Percentiles rank a stretch among this genome's conserved stretches.
Evolutionary conservation across 2,329 filamentous ascomycete species (phyloP).

Genomic region (Chrysoporthe austroafricana): DNA sequence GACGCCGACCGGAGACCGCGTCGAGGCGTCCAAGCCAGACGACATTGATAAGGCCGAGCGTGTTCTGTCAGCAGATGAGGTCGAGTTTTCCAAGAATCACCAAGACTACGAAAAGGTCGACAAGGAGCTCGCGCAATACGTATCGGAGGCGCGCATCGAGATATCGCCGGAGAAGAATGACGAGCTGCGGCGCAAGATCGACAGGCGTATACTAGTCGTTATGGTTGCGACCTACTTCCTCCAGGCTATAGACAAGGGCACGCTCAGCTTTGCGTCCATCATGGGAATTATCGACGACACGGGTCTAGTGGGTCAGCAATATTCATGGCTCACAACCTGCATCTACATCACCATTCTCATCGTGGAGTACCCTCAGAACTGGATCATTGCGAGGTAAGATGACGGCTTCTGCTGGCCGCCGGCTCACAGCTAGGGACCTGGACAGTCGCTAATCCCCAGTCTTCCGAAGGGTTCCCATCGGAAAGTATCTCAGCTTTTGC

Average conservation of each 20-base stretch:
- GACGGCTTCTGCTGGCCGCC: neutral
- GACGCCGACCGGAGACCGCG: neutral
- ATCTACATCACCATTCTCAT: conserved; percentile 74
- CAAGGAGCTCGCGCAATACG: conserved; percentile 72
- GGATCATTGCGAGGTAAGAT: conserved; percentile 37
- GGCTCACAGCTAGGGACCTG: conserved; percentile 42
- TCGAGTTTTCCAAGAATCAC: conserved; percentile 44
- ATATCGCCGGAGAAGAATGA: conserved; percentile 64
- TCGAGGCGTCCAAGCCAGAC: neutral
- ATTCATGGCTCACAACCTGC: conserved; percentile 73
- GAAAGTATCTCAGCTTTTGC: conserved; percentile 67
- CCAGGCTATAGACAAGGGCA: conserved; percentile 71
- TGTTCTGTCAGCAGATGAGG: conserved; percentile 36
- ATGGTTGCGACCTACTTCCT: conserved; percentile 78
- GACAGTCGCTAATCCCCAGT: neutral
- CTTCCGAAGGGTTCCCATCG: conserved; percentile 60
- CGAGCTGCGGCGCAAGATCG: conserved; percentile 66
- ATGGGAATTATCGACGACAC: conserved; percentile 62
- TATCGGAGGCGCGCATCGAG: conserved; percentile 56
- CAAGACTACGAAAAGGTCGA: conserved; percentile 61
- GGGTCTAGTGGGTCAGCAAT: conserved; percentile 55
- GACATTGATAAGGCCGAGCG: conserved; percentile 25
- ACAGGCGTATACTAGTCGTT: conserved; percentile 67
- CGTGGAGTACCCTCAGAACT: conserved; percentile 74
- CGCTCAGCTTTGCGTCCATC: conserved; percentile 66